A percentile compares a stretch with the other conserved stretches of the same genome.
Conservation (phyloP, 345 rosid species). For the Fremontodendron californicum region DNA sequence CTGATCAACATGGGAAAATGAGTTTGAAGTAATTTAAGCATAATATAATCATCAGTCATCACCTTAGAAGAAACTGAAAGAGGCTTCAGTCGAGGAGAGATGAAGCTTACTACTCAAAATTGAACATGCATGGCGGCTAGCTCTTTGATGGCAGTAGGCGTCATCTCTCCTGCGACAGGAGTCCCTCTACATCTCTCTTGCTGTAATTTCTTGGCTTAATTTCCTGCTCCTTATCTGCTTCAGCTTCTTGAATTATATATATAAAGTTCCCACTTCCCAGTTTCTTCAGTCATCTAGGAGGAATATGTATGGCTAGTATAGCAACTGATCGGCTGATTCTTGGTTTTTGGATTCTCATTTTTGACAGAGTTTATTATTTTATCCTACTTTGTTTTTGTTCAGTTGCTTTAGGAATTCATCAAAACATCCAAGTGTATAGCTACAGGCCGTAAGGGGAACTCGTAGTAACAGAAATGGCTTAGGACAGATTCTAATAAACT, state of each 20-base stretch:
- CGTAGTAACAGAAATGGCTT: background rate
- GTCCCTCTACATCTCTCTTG: slow-evolving; percentile 14
- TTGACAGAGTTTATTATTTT: background rate
- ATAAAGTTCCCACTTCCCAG: too few species aligned
- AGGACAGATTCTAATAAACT: background rate
- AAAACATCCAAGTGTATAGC: background rate
- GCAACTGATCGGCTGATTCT: background rate
- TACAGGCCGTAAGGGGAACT: background rate
- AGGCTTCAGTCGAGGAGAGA: slow-evolving; percentile 18
- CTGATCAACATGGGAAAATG: background rate
- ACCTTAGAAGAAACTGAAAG: background rate
- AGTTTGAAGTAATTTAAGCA: background rate
- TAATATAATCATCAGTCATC: background rate
- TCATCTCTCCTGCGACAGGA: slow-evolving; percentile 27
- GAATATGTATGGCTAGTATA: background rate
- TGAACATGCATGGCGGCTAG: too few species aligned
- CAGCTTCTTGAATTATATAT: background rate
- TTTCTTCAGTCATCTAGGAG: background rate
- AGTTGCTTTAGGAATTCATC: background rate
- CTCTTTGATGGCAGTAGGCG: background rate
- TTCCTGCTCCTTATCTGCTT: background rate
- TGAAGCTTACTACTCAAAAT: background rate
- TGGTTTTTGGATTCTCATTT: background rate
- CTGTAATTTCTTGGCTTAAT: background rate
- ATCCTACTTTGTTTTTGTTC: background rate